Percentiles rank a stretch among this genome's conserved stretches.
Conservation (phyloP, 2,329 filamentous ascomycete genomes). For the Thielaviopsis punctulata region DNA sequence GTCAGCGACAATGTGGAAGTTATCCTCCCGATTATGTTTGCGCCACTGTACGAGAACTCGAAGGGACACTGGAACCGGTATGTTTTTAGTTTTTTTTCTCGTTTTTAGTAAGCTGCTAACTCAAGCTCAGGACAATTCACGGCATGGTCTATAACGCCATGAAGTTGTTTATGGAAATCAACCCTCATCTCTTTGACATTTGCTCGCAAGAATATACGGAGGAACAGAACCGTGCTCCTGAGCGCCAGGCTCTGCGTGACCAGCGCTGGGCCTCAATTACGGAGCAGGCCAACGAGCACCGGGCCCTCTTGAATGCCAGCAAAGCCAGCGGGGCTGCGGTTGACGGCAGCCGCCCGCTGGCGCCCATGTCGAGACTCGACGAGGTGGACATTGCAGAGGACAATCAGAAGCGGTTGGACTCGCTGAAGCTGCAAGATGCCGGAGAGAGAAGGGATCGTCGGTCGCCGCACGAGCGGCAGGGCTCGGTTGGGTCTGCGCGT, state of each 20-base stretch:
- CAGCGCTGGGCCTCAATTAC: constrained; percentile 78
- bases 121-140: constrained; percentile 64
- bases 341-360: constrained; percentile 23
- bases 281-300: constrained; percentile 59
- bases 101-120: not conserved
- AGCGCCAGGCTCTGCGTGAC: constrained; percentile 64
- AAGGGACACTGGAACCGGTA: constrained; percentile 99
- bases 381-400: constrained; percentile 71
- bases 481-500: constrained; percentile 36
- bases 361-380: constrained; percentile 38
- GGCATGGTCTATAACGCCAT: constrained; percentile 99
- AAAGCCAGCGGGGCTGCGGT: constrained; percentile 16
- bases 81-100: constrained; percentile 16
- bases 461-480: constrained; percentile 40
- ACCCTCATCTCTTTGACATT: constrained; percentile 94
- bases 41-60: constrained; percentile 92
- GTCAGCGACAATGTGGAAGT: constrained; percentile 98
- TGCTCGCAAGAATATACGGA: constrained; percentile 97
- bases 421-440: constrained; percentile 75
- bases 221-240: constrained; percentile 80
- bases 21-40: constrained; percentile 98
- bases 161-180: constrained; percentile 99
- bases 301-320: constrained; percentile 23
- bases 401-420: constrained; percentile 74
- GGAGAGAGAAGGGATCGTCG: constrained; percentile 38